Percentiles rank a stretch among this genome's conserved stretches.
Evolutionary conservation across 73 alveolate genomes (phyloP).

Genomic region (Paramecium caudatum): DNA sequence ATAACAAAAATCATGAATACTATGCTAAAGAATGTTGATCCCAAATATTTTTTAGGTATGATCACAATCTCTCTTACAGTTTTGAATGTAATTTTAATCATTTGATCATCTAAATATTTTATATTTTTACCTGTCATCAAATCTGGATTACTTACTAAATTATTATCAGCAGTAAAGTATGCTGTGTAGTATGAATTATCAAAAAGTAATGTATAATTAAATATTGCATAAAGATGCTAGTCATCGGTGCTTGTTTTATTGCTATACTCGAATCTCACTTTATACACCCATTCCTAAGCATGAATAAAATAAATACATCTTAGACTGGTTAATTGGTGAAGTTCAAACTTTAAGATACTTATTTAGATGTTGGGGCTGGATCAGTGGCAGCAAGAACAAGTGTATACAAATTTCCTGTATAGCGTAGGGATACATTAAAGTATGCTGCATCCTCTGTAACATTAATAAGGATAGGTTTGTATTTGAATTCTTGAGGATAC

Average conservation of each 20-base stretch:
- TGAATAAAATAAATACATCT: not conserved
- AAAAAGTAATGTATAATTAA: constrained; percentile 30
- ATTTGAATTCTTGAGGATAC: constrained; percentile 69
- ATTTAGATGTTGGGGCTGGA: constrained; percentile 63
- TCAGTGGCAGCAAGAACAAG: constrained; percentile 37
- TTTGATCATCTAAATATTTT: not conserved
- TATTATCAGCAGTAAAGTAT: constrained; percentile 65
- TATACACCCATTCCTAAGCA: constrained; percentile 3
- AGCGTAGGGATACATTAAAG: constrained; percentile 56
- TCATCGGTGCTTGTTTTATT: constrained; percentile 63
- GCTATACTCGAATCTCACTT: constrained; percentile 39
- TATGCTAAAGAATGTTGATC: not conserved
- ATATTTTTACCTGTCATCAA: constrained; percentile 51
- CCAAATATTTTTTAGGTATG: constrained; percentile 19
- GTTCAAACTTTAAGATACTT: constrained; percentile 51
- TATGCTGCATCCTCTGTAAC: constrained; percentile 61
- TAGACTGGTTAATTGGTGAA: constrained; percentile 60
- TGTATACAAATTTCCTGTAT: constrained; percentile 61
- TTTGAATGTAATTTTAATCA: constrained; percentile 2
- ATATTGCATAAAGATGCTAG: not conserved
- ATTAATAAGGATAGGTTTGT: constrained; percentile 19
- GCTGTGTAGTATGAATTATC: constrained; percentile 71
- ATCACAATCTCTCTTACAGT: constrained; percentile 43
- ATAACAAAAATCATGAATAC: not conserved
- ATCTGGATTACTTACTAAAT: constrained; percentile 66